phyloP scores from a whole-genome alignment of 2,329 filamentous ascomycete genomes.

The Fusarium sp. region DNA sequence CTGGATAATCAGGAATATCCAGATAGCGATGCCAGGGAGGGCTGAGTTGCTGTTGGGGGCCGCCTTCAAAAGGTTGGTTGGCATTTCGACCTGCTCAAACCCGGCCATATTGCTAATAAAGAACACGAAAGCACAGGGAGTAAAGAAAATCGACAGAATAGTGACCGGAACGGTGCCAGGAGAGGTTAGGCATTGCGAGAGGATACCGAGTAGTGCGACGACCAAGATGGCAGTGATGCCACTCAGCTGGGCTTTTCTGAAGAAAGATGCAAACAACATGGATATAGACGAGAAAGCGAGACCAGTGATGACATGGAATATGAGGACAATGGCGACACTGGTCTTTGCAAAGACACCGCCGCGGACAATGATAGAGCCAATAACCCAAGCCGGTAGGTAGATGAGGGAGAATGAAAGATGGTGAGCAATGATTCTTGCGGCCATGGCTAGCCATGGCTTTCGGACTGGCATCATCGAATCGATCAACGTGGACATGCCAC shows the following conservation, averaged over 20 bases:
- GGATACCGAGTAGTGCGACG: slow-evolving; percentile 80
- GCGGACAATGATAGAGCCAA: slow-evolving; percentile 74
- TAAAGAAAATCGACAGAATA: slow-evolving; percentile 80
- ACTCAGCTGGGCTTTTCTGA: slow-evolving; percentile 87
- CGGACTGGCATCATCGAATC: slow-evolving; percentile 91
- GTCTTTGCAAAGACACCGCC: slow-evolving; percentile 74
- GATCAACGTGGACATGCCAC: slow-evolving; percentile 87
- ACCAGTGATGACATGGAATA: slow-evolving; percentile 82
- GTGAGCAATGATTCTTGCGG: slow-evolving; percentile 80
- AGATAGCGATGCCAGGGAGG: slow-evolving; percentile 79
- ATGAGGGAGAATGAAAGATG: slow-evolving; percentile 84
- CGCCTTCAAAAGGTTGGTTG: slow-evolving; percentile 69
- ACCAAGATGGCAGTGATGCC: slow-evolving; percentile 82
- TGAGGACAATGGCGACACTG: slow-evolving; percentile 71
- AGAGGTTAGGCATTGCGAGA: slow-evolving; percentile 78
- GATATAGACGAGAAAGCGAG: slow-evolving; percentile 83
- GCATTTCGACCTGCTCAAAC: slow-evolving; percentile 72
- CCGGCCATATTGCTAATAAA: slow-evolving; percentile 81
- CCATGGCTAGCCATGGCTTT: slow-evolving; percentile 79
- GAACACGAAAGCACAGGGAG: slow-evolving; percentile 88
- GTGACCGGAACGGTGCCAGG: slow-evolving; percentile 73
- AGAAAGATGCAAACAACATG: slow-evolving; percentile 83
- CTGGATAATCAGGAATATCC: slow-evolving; percentile 81
- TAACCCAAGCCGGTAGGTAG: slow-evolving; percentile 85
- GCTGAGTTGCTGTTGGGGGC: slow-evolving; percentile 75